Percentiles rank a stretch among this genome's conserved stretches.
Conservation (phyloP, 345 rosid species). For the Boechera retrofracta region DNA sequence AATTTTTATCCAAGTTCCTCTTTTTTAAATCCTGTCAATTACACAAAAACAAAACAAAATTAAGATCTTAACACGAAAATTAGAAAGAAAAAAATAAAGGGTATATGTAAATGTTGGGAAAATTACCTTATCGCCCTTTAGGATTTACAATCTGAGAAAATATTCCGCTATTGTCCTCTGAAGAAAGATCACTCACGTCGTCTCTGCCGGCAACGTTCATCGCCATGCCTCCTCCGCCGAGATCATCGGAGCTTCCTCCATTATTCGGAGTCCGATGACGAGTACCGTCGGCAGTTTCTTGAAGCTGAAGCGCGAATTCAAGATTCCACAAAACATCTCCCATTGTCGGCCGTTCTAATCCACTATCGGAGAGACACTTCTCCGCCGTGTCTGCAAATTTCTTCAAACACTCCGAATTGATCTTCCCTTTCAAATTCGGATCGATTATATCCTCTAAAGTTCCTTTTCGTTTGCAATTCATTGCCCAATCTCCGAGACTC, state of each 20-base stretch:
- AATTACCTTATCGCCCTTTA: conserved; percentile 60
- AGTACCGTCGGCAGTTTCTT: conserved; percentile 50
- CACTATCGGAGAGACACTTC: conserved; percentile 68
- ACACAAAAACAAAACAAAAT: neutral
- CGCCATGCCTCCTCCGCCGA: neutral
- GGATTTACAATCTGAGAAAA: conserved; percentile 71
- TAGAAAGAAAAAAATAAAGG: neutral
- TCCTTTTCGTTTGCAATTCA: conserved; percentile 57
- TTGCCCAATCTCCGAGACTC: conserved; percentile 90
- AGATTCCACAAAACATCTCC: conserved; percentile 87
- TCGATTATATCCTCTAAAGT: conserved; percentile 63
- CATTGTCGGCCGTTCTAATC: conserved; percentile 76
- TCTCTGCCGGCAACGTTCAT: conserved; percentile 45
- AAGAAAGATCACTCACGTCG: conserved; percentile 36
- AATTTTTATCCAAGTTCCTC: neutral
- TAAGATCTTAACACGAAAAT: neutral
- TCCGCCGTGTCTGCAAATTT: conserved; percentile 67
- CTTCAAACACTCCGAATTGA: conserved; percentile 61
- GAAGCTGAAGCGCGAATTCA: conserved; percentile 68
- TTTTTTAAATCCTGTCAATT: conserved; percentile 2
- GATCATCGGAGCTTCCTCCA: conserved; percentile 28
- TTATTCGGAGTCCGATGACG: conserved; percentile 14
- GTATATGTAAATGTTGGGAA: neutral
- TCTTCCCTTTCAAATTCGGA: conserved; percentile 58
- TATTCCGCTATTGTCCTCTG: conserved; percentile 39